Evolutionary conservation across 2,329 filamentous ascomycete genomes (phyloP).

Genomic region (Pseudogymnoascus sp.): DNA sequence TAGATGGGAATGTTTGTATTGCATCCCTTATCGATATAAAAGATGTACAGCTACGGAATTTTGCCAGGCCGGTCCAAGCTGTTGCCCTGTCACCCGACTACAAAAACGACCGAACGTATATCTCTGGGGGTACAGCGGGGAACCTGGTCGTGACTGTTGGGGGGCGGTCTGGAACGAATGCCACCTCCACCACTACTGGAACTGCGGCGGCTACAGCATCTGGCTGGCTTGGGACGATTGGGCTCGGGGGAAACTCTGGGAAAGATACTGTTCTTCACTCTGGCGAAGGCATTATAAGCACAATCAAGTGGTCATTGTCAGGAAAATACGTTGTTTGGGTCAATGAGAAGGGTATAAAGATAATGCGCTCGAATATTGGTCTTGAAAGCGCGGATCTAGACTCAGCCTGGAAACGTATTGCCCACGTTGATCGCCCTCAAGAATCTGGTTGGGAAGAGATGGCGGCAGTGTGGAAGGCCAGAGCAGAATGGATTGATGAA

Average conservation of each 20-base stretch:
- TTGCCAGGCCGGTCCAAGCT: constrained; percentile 83
- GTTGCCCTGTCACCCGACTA: constrained; percentile 94
- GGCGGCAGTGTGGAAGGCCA: constrained; percentile 89
- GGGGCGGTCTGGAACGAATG: constrained; percentile 67
- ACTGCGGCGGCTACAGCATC: constrained; percentile 78
- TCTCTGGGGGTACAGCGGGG: constrained; percentile 84
- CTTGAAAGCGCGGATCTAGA: constrained; percentile 70
- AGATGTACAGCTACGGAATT: constrained; percentile 87
- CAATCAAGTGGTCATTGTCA: constrained; percentile 89
- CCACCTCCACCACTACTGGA: constrained; percentile 76
- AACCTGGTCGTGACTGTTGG: constrained; percentile 80
- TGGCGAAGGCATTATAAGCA: constrained; percentile 83
- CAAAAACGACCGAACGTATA: constrained; percentile 77
- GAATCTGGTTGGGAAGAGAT: constrained; percentile 90
- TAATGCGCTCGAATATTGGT: constrained; percentile 85
- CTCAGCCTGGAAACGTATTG: constrained; percentile 88
- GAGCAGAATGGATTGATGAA: constrained; percentile 89
- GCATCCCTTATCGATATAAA: constrained; percentile 79
- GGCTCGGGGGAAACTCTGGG: constrained; percentile 67
- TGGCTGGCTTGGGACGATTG: constrained; percentile 86
- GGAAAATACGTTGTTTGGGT: constrained; percentile 92
- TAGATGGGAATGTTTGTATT: constrained; percentile 92
- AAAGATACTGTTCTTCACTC: constrained; percentile 84
- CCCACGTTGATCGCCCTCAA: constrained; percentile 82
- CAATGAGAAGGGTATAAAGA: constrained; percentile 95